A percentile compares a stretch with the other conserved stretches of the same genome.
phyloP scores from a whole-genome alignment of 257 asterid genomes.

The Nicotiana tomentosiformis region DNA sequence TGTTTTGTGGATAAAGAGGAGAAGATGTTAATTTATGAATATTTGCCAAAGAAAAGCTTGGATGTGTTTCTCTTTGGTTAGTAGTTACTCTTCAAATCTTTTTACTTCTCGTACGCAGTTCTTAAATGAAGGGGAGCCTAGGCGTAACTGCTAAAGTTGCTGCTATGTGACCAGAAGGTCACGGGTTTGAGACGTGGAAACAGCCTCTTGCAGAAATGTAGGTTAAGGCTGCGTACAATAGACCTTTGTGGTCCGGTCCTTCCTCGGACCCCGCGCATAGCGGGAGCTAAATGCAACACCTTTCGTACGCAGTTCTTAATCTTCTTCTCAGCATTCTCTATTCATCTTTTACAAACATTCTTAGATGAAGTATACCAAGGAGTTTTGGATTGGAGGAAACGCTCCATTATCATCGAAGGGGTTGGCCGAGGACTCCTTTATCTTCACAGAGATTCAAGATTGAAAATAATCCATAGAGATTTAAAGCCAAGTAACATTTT shows the following conservation, averaged over 20 bases:
- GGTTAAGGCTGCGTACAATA: no score
- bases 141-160: no score
- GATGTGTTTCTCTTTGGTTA: constrained; percentile 42
- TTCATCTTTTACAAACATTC: constrained; percentile 14
- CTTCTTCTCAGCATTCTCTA: background rate
- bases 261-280: no score
- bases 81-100: background rate
- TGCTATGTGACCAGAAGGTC: no score
- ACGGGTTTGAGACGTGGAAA: no score
- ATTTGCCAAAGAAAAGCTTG: constrained; percentile 37
- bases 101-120: background rate
- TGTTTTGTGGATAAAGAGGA: constrained; percentile 48
- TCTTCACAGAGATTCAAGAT: constrained; percentile 57
- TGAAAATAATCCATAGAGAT: constrained; percentile 56
- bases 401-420: constrained; percentile 31
- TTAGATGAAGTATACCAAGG: background rate
- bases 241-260: no score
- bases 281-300: background rate
- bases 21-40: constrained; percentile 56
- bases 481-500: constrained; percentile 52
- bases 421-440: constrained; percentile 57
- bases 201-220: no score
- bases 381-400: constrained; percentile 20
- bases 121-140: no score
- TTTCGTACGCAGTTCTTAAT: background rate